Evolutionary conservation across 805 yeast species (phyloP).

Genomic region (Saccharomycopsis microspora): DNA sequence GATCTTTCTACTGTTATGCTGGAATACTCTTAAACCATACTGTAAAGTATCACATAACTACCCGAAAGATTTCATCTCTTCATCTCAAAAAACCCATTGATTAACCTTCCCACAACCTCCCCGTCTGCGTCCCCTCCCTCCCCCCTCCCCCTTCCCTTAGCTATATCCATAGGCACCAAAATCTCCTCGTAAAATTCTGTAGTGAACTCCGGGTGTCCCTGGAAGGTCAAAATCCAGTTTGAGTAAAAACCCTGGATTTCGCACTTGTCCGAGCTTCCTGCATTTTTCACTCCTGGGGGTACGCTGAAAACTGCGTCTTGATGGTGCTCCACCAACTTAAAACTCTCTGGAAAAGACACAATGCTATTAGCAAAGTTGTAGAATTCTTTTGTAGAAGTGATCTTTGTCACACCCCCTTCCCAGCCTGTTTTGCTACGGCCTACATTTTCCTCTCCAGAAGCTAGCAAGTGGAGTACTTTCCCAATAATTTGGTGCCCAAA

Average conservation of each 20-base stretch:
- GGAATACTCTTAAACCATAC: too few species aligned
- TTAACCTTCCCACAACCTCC: too few species aligned
- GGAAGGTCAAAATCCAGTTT: conserved; percentile 48
- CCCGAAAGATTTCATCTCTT: too few species aligned
- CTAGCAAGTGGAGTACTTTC: conserved; percentile 32
- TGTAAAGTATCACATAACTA: too few species aligned
- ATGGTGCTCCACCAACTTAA: conserved; percentile 39
- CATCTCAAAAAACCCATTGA: too few species aligned
- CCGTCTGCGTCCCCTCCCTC: too few species aligned
- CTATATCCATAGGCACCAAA: conserved; percentile 19
- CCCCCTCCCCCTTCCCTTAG: background rate
- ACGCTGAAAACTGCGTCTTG: conserved; percentile 40
- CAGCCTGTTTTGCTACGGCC: conserved; percentile 51
- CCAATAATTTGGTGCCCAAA: conserved; percentile 81
- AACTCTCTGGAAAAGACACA: background rate
- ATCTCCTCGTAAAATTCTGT: conserved; percentile 21
- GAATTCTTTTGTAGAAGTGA: conserved; percentile 23
- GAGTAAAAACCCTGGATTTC: conserved; percentile 48
- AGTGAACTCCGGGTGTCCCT: conserved; percentile 84
- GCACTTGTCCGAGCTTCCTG: conserved; percentile 45
- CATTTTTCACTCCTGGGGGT: background rate
- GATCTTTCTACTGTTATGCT: too few species aligned
- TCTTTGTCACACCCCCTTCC: conserved; percentile 55
- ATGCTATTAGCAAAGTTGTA: too few species aligned
- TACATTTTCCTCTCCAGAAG: conserved; percentile 22